Evolutionary conservation across 2,329 filamentous ascomycete genomes (phyloP).

Genomic region (Sporothrix curviconia): DNA sequence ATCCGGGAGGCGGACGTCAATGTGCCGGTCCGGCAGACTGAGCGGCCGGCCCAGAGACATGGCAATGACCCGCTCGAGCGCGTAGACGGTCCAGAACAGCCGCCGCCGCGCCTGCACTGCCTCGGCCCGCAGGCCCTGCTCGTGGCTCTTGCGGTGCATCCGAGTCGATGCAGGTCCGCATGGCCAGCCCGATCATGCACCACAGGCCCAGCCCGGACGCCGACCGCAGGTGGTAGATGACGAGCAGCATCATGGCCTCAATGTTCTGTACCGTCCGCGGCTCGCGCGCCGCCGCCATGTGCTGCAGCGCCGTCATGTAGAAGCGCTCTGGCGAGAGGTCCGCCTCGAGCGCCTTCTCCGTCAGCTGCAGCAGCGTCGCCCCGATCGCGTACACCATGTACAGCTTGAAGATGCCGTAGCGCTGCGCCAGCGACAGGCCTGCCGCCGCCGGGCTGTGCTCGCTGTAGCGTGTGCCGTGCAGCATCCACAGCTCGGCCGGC

Average conservation of each 20-base stretch:
- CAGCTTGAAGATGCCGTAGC: constrained; percentile 44
- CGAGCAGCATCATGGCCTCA: constrained; percentile 44
- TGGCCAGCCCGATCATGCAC: constrained; percentile 49
- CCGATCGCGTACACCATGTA: constrained; percentile 48
- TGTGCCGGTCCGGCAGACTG: constrained; percentile 44
- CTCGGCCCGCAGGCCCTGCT: not conserved
- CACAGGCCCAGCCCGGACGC: constrained; percentile 45
- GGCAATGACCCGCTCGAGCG: constrained; percentile 42
- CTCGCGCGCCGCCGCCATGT: constrained; percentile 42
- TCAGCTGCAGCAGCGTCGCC: constrained; percentile 28
- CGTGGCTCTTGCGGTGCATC: constrained; percentile 33
- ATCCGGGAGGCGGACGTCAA: constrained; percentile 40
- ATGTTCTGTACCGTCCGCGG: constrained; percentile 44
- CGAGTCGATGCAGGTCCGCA: constrained; percentile 48
- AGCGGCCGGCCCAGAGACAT: constrained; percentile 45
- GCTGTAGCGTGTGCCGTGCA: constrained; percentile 35
- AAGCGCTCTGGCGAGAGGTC: constrained; percentile 33
- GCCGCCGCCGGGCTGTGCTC: constrained; percentile 31
- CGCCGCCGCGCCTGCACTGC: constrained; percentile 34
- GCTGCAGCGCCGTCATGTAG: constrained; percentile 43
- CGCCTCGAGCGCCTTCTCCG: not conserved
- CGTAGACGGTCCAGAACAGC: constrained; percentile 47
- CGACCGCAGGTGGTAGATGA: constrained; percentile 45
- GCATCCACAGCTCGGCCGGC: constrained; percentile 36
- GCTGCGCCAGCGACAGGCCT: constrained; percentile 27